Percentiles rank a stretch among this genome's conserved stretches.
Evolutionary conservation across 2,329 filamentous ascomycete species (phyloP).

Genomic region (Furcasterigmium furcatum): DNA sequence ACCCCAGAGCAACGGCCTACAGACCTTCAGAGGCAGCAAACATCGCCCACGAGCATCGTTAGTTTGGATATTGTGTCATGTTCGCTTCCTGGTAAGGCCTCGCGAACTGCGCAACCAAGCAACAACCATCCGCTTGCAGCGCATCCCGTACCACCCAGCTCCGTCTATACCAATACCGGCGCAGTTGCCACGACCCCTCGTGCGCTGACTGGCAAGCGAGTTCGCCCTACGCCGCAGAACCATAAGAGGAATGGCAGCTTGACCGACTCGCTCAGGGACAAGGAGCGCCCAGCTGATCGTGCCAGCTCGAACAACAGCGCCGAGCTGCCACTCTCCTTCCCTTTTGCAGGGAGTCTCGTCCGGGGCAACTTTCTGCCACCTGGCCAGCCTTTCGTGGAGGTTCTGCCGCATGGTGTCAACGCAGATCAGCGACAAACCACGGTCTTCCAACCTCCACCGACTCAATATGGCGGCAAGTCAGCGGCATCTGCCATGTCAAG

Average conservation of each 20-base stretch:
- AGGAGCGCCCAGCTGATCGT: slow-evolving; percentile 56
- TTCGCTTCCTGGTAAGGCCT: slow-evolving; percentile 55
- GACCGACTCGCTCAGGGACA: slow-evolving; percentile 69
- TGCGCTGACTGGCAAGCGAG: slow-evolving; percentile 54
- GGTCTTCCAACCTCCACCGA: slow-evolving; percentile 38
- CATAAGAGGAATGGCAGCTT: slow-evolving; percentile 82
- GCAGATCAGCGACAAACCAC: slow-evolving; percentile 49
- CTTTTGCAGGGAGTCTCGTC: slow-evolving; percentile 80
- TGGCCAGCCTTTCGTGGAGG: slow-evolving; percentile 74
- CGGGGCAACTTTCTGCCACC: slow-evolving; percentile 83
- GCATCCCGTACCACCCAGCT: slow-evolving; percentile 51
- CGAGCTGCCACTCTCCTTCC: slow-evolving; percentile 58
- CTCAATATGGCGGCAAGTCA: slow-evolving; percentile 33
- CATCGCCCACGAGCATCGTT: slow-evolving; percentile 54
- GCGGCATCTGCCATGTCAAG: slow-evolving; percentile 57
- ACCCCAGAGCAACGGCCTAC: slow-evolving; percentile 38
- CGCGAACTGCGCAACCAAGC: slow-evolving; percentile 34
- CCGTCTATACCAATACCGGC: slow-evolving; percentile 41
- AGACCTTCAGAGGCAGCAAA: slow-evolving; percentile 28
- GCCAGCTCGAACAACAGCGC: slow-evolving; percentile 45
- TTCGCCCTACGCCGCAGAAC: slow-evolving; percentile 43
- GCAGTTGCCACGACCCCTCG: slow-evolving; percentile 57
- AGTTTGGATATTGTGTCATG: slow-evolving; percentile 62
- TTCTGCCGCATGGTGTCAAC: slow-evolving; percentile 49
- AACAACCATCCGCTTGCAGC: slow-evolving; percentile 43